Evolutionary conservation across 768 basidiomycete species (phyloP), one percentile per base, ranked within the genome.

Genomic region (Inosperma sp.): DNA sequence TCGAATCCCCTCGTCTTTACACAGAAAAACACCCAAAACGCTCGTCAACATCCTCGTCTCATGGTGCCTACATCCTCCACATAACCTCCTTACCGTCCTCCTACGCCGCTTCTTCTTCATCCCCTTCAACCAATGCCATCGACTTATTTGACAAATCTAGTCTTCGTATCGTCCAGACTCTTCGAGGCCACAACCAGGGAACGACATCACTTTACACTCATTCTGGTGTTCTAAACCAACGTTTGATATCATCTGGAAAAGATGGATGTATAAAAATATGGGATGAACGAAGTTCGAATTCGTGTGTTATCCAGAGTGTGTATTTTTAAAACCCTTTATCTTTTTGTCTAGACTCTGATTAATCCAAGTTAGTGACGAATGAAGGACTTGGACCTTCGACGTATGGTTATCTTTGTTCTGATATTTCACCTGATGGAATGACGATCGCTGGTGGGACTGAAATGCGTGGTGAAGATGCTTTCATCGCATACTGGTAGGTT

Each of bases 381-480:
- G n/a, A n/a, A n/a, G n/a, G n/a, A n/a, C n/a, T n/a, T 68, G 62
- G 54, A 59, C 14, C 68, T 68, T 14, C 39, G 5, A 4, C 5
- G 4, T 21, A 17, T 7, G 68, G 73, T 5, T 61, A 89, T 7
- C 72, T 90, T 3, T 86, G 77, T 26, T 87, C 80, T 54, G 89
- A 88, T 62, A 76, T 84, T 5, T 84, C 88, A 2, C 59, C 70
- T 1, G 82, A 89, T 57, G 88, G 88, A 4, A 65, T 76, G 56
- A 81, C 83, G 2, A 77, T 95, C 19, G 90, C 84, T 16, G 91
- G 84, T 9, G 93, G 93, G 13, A 87, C 91, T 0, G 90, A 88
- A 55, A 66, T 93, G 16, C 79, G 84, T 52, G 81, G 80, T 10
- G 84, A 93, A 37, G 93, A 95, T 55, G 87, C 93, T 1, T 73